Conservation (phyloP, 73 alveolate genomes). For the Uronychia binucleata region DNA sequence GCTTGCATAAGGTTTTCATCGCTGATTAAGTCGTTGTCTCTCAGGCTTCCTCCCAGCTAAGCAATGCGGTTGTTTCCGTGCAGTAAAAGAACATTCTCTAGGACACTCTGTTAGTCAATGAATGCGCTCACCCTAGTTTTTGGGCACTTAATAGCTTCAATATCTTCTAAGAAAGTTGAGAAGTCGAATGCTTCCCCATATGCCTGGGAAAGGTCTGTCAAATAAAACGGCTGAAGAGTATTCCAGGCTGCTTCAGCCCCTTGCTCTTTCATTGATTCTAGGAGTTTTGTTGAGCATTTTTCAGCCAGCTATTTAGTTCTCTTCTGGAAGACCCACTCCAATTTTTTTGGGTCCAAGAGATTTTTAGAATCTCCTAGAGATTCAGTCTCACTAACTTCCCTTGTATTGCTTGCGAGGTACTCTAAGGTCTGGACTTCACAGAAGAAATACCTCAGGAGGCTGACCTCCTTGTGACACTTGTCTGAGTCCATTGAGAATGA, state of each 20-base stretch:
- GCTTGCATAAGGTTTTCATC: neutral
- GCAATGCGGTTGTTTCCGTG: neutral
- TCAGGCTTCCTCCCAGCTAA: neutral
- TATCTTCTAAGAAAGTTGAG: neutral
- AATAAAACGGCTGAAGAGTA: neutral
- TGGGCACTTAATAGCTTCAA: neutral
- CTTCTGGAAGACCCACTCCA: too few relatives aligned
- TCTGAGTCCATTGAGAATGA: conserved; percentile 23
- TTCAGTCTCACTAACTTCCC: too few relatives aligned
- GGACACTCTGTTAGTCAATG: neutral
- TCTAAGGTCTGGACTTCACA: conserved; percentile 2
- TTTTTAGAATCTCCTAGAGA: neutral
- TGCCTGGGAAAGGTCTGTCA: conserved; percentile 1
- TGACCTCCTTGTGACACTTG: conserved; percentile 22
- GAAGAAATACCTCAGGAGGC: neutral
- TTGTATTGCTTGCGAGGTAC: too few relatives aligned
- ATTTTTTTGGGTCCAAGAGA: too few relatives aligned
- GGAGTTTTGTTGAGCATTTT: neutral
- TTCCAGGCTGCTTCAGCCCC: conserved; percentile 10
- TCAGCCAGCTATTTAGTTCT: neutral
- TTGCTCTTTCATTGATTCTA: neutral
- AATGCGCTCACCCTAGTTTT: neutral
- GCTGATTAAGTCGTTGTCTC: neutral
- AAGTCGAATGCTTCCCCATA: conserved; percentile 8
- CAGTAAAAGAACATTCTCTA: neutral